These are phyloP conservation scores for Priceomyces castillae DNA, from an alignment of 805 yeast genomes.

Conservation along the genomic window DNA sequence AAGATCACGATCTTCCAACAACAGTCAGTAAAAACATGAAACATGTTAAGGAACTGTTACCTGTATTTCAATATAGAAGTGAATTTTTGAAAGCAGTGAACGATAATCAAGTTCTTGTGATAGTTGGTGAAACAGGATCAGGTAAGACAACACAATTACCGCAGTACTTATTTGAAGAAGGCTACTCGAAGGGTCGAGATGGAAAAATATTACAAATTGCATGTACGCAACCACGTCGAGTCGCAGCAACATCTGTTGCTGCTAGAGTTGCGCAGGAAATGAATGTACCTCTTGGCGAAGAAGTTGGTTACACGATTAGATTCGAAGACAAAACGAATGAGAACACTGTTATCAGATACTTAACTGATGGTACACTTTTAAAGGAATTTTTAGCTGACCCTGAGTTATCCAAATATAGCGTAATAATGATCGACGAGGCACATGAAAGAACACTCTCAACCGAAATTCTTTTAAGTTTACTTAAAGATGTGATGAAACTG, in stretches of 20 bases:
- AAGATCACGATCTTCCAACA: slow-evolving; percentile 10
- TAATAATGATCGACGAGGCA: slow-evolving; percentile 93
- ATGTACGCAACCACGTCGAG: slow-evolving; percentile 93
- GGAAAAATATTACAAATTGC: slow-evolving; percentile 50
- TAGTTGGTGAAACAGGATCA: slow-evolving; percentile 89
- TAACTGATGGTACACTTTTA: slow-evolving; percentile 94
- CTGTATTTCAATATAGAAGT: slow-evolving; percentile 65
- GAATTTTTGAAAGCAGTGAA: slow-evolving; percentile 58
- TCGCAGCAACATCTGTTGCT: slow-evolving; percentile 92
- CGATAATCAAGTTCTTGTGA: slow-evolving; percentile 64
- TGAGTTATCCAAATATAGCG: slow-evolving; percentile 63
- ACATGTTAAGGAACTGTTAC: slow-evolving; percentile 62
- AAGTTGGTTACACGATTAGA: slow-evolving; percentile 86
- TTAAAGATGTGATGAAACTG: slow-evolving; percentile 63
- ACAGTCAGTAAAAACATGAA: slow-evolving; percentile 26
- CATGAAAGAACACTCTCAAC: slow-evolving; percentile 96
- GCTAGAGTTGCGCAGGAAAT: slow-evolving; percentile 88
- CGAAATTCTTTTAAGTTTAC: slow-evolving; percentile 72
- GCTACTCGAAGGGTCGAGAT: slow-evolving; percentile 53
- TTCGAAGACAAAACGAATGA: slow-evolving; percentile 76
- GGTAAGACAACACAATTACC: slow-evolving; percentile 95
- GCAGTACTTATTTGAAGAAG: slow-evolving; percentile 80
- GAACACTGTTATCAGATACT: slow-evolving; percentile 74
- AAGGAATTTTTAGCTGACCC: slow-evolving; percentile 83
- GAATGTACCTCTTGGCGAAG: slow-evolving; percentile 72